phyloP scores from a whole-genome alignment of 2,329 filamentous ascomycete species.

The Tolypocladium capitatum region DNA sequence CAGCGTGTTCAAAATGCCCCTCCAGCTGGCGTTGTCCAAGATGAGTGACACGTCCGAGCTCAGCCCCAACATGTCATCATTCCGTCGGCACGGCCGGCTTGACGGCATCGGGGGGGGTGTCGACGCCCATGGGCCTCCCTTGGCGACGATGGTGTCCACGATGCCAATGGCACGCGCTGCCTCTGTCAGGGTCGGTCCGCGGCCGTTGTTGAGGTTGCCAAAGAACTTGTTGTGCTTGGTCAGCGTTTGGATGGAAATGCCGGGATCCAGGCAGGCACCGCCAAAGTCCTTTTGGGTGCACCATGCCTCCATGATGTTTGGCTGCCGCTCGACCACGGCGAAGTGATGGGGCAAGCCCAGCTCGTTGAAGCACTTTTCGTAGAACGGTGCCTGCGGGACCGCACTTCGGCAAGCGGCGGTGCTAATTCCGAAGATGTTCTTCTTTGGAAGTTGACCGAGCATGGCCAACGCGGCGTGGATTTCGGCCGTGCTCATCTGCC shows the following conservation, averaged over 20 bases:
- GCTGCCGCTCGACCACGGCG: constrained; percentile 57
- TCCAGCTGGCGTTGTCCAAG: constrained; percentile 76
- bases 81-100: constrained; percentile 27
- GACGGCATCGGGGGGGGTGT: constrained; percentile 33
- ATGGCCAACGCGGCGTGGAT: constrained; percentile 69
- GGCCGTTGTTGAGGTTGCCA: constrained; percentile 32
- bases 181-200: constrained; percentile 52
- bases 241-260: constrained; percentile 47
- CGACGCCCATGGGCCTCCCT: constrained; percentile 28
- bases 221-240: constrained; percentile 43
- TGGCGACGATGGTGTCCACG: constrained; percentile 67
- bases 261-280: constrained; percentile 68
- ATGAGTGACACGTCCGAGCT: constrained; percentile 44
- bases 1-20: constrained; percentile 69
- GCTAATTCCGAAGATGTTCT: constrained; percentile 68
- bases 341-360: constrained; percentile 79
- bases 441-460: constrained; percentile 68
- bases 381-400: constrained; percentile 69
- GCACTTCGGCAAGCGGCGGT: constrained; percentile 48
- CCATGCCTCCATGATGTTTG: constrained; percentile 56
- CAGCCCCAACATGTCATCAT: constrained; percentile 19
- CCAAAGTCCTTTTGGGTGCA: constrained; percentile 65
- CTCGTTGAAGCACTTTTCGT: constrained; percentile 72
- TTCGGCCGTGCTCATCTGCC: constrained; percentile 73
- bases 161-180: constrained; percentile 68